phyloP scores from a whole-genome alignment of 148 eudicot genomes.

The Rheum nobile region DNA sequence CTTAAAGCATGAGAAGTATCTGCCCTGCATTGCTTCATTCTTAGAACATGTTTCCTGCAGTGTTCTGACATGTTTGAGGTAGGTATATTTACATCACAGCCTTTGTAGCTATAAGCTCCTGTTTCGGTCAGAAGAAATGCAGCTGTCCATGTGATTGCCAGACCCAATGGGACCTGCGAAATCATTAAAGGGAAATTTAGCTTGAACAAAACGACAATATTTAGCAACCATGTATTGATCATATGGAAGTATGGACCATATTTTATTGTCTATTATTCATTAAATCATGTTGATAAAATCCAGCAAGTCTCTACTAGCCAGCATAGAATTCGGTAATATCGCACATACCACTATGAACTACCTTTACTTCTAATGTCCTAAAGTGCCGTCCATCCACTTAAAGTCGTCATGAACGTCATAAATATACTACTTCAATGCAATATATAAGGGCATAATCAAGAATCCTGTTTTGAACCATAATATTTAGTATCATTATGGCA shows the following conservation, averaged over 20 bases:
- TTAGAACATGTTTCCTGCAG: slow-evolving; percentile 69
- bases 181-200: not conserved
- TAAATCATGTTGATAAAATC: not conserved
- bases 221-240: not conserved
- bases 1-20: slow-evolving; percentile 87
- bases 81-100: slow-evolving; percentile 80
- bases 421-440: not conserved
- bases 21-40: slow-evolving; percentile 79
- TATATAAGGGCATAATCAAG: not conserved
- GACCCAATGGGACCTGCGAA: slow-evolving; percentile 77
- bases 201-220: not conserved
- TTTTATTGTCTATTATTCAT: not conserved
- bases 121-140: slow-evolving; percentile 87
- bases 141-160: slow-evolving; percentile 79
- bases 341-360: not conserved
- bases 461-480: not conserved
- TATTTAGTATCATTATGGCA: not conserved
- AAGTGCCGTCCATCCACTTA: not conserved
- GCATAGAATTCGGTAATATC: not conserved
- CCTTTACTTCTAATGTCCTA: not conserved
- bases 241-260: not conserved
- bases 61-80: slow-evolving; percentile 74
- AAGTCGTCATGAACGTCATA: not conserved
- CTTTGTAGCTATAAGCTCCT: slow-evolving; percentile 74
- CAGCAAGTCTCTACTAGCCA: not conserved